Conservation (phyloP, 208 protist species). For the Histomonas meleagridis region DNA sequence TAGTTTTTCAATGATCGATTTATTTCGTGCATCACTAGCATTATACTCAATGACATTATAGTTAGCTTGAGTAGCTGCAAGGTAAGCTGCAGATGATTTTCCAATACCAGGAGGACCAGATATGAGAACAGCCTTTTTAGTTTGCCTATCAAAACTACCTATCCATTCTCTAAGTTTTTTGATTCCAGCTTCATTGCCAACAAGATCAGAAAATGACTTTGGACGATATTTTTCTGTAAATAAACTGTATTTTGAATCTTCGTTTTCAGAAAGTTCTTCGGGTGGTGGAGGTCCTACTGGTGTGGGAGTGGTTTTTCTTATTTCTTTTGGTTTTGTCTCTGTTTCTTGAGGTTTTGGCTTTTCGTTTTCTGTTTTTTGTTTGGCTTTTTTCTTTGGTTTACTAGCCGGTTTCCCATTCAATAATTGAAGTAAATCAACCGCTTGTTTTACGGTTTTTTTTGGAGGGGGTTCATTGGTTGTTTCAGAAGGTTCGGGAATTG, state of each 20-base stretch:
- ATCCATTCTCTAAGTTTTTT: slow-evolving; percentile 74
- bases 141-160: slow-evolving; percentile 60
- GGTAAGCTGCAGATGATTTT: slow-evolving; percentile 85
- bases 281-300: background rate
- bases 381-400: background rate
- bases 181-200: slow-evolving; percentile 68
- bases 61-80: slow-evolving; percentile 68
- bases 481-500: background rate
- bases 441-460: background rate
- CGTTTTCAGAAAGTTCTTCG: background rate
- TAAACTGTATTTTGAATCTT: background rate
- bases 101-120: slow-evolving; percentile 90
- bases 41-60: slow-evolving; percentile 88
- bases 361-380: background rate
- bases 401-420: background rate
- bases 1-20: slow-evolving; percentile 68
- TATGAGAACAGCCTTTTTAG: slow-evolving; percentile 59
- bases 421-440: background rate
- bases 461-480: background rate
- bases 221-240: slow-evolving; percentile 82
- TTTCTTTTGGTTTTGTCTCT: background rate
- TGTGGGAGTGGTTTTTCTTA: background rate
- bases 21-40: slow-evolving; percentile 85
- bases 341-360: background rate
- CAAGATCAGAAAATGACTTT: slow-evolving; percentile 64